phyloP scores from a whole-genome alignment of 768 basidiomycete genomes.

The Galerina marginata region DNA sequence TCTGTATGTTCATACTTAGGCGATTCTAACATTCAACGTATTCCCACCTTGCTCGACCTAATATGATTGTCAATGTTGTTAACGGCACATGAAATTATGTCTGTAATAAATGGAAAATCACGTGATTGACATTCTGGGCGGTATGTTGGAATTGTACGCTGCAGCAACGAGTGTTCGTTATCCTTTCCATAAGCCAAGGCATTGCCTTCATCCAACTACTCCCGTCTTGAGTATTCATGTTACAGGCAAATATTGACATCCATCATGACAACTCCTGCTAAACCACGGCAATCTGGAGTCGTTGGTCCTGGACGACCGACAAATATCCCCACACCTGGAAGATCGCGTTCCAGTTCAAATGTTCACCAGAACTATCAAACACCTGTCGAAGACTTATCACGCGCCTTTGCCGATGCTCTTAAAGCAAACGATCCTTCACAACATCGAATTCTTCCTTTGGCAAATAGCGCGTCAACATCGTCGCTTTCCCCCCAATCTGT shows the following conservation, averaged over 20 bases:
- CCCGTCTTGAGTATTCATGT: neutral
- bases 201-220: neutral
- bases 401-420: constrained; percentile 81
- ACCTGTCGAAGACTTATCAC: constrained; percentile 63
- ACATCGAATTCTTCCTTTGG: constrained; percentile 55
- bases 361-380: constrained; percentile 41
- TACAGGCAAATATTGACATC: constrained; percentile 14
- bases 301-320: constrained; percentile 37
- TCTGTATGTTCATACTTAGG: neutral
- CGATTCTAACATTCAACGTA: neutral
- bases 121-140: neutral
- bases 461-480: constrained; percentile 43
- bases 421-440: constrained; percentile 80
- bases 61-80: neutral
- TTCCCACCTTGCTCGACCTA: neutral
- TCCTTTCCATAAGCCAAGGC: too few relatives aligned
- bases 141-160: too few relatives aligned
- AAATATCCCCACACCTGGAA: constrained; percentile 73
- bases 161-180: too few relatives aligned
- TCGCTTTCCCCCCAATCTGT: constrained; percentile 55
- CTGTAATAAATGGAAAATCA: too few relatives aligned
- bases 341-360: constrained; percentile 71
- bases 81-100: too few relatives aligned
- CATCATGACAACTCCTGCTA: constrained; percentile 46
- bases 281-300: constrained; percentile 47